These are phyloP conservation scores for Blastocladiella britannica DNA, from an alignment of 192 early-diverging fungal species.

Conservation along the genomic window DNA sequence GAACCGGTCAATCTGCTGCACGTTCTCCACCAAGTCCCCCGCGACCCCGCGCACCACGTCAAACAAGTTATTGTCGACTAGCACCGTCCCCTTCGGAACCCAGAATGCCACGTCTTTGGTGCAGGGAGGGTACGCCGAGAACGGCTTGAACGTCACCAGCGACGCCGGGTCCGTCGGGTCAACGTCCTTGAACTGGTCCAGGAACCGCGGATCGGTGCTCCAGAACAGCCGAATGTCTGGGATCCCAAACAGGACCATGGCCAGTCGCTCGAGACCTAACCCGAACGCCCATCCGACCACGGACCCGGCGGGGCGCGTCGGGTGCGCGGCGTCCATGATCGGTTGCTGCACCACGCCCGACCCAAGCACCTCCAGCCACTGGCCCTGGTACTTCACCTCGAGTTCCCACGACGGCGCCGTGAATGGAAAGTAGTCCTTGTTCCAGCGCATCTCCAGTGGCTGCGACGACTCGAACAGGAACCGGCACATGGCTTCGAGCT, in stretches of 20 bases:
- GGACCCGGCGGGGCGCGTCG: conserved; percentile 33
- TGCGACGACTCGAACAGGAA: conserved; percentile 32
- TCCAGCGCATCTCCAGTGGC: conserved; percentile 70
- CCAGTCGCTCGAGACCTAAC: conserved; percentile 83
- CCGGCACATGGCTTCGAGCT: conserved; percentile 64
- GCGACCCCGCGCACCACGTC: conserved; percentile 80
- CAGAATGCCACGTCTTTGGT: conserved; percentile 94
- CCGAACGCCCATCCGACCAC: conserved; percentile 91
- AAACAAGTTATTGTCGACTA: conserved; percentile 87
- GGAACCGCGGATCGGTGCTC: conserved; percentile 69
- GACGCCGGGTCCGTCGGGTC: conserved; percentile 11
- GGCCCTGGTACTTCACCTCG: conserved; percentile 76
- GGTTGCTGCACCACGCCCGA: conserved; percentile 79
- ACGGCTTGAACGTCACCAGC: conserved; percentile 59
- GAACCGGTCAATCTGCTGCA: conserved; percentile 76
- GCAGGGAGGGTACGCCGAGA: conserved; percentile 76
- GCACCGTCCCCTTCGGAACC: conserved; percentile 27
- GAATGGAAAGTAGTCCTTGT: conserved; percentile 85
- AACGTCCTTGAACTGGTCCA: conserved; percentile 47
- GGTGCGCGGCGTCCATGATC: conserved; percentile 39
- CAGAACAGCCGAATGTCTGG: conserved; percentile 95
- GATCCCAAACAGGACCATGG: conserved; percentile 87
- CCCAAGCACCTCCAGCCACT: conserved; percentile 86
- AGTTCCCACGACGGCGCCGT: conserved; percentile 93
- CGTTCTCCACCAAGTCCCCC: conserved; percentile 77